Evolutionary conservation across 345 rosid genomes (phyloP).

Genomic region (Sisymbrium irio): DNA sequence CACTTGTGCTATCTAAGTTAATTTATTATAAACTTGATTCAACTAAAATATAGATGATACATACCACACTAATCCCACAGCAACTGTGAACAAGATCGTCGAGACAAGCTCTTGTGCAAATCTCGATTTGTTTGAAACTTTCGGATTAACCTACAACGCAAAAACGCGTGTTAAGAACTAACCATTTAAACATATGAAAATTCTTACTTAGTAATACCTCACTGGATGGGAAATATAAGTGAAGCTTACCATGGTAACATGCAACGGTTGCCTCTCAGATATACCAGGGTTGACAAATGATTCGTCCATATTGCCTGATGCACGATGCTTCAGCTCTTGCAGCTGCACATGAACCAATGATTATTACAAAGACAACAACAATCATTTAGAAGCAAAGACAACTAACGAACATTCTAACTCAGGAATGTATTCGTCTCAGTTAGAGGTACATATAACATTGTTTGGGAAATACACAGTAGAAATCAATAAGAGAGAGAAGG

Average conservation of each 20-base stretch:
- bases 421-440: neutral
- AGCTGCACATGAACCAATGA: conserved; percentile 49
- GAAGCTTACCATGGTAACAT: conserved; percentile 83
- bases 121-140: conserved; percentile 73
- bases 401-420: neutral
- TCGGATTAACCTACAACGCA: conserved; percentile 71
- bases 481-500: neutral
- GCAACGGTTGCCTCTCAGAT: conserved; percentile 92
- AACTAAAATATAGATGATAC: conserved; percentile 20
- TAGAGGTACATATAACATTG: neutral
- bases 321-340: conserved; percentile 93
- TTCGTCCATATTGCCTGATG: conserved; percentile 68
- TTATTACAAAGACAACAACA: conserved; percentile 14
- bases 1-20: neutral
- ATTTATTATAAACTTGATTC: neutral
- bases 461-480: neutral
- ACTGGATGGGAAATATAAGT: neutral
- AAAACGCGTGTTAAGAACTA: neutral
- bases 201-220: neutral
- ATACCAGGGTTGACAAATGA: conserved; percentile 74
- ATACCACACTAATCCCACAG: conserved; percentile 85
- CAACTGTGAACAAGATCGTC: conserved; percentile 82
- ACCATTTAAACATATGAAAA: neutral
- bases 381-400: neutral
- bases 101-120: conserved; percentile 92